phyloP scores from a whole-genome alignment of 495 filamentous ascomycete species.

The Pyrenula massariospora region DNA sequence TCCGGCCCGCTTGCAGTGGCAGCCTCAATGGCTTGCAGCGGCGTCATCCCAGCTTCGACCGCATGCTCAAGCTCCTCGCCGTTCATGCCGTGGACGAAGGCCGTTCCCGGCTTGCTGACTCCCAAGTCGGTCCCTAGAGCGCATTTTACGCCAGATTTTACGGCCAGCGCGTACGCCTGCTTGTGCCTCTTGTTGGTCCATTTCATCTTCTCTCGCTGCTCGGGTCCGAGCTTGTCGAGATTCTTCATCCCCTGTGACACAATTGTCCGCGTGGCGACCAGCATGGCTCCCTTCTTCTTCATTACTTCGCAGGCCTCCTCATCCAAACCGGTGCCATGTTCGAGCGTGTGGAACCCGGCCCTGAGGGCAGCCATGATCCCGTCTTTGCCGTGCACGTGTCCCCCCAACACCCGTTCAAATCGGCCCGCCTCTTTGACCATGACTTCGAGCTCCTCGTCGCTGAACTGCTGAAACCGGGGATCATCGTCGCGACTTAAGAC shows the following conservation, averaged over 20 bases:
- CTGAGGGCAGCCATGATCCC: slow-evolving; percentile 36
- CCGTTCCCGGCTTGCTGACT: slow-evolving; percentile 4
- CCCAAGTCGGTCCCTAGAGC: slow-evolving; percentile 31
- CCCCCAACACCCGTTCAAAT: slow-evolving; percentile 29
- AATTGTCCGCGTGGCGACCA: slow-evolving; percentile 31
- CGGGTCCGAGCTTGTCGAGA: slow-evolving; percentile 15
- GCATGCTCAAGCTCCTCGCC: slow-evolving; percentile 36
- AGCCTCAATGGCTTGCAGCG: slow-evolving; percentile 39
- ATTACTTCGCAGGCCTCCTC: slow-evolving; percentile 34
- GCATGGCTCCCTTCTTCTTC: slow-evolving; percentile 27
- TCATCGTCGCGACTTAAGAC: slow-evolving; percentile 31
- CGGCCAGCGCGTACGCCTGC: slow-evolving; percentile 18
- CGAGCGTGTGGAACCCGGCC: slow-evolving; percentile 32
- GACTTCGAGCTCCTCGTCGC: slow-evolving; percentile 31
- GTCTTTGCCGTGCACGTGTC: slow-evolving; percentile 38
- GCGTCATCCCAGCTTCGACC: slow-evolving; percentile 36
- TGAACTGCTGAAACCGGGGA: slow-evolving; percentile 34
- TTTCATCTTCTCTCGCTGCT: slow-evolving; percentile 28
- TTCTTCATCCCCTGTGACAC: slow-evolving; percentile 20
- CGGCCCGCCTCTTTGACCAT: slow-evolving; percentile 38
- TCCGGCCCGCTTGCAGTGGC: slow-evolving; percentile 37
- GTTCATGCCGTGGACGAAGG: slow-evolving; percentile 26
- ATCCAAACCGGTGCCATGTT: slow-evolving; percentile 31
- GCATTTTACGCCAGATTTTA: slow-evolving; percentile 18
- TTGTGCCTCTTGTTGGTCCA: slow-evolving; percentile 20